Conservation (phyloP, 805 yeast species). For the Huiozyma naganishii region DNA sequence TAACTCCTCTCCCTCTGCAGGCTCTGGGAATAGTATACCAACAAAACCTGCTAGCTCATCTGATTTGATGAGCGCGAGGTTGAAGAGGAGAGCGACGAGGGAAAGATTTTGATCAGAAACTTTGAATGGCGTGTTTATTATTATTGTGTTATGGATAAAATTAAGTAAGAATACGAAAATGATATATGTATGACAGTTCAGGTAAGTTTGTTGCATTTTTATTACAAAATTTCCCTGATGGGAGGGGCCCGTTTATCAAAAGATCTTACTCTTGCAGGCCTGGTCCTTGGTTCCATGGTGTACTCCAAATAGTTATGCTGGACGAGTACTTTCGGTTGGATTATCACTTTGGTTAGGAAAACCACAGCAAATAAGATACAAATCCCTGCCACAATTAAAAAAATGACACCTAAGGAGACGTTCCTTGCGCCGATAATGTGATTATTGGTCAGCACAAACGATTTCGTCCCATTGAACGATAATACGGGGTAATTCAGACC, state of each 20-base stretch:
- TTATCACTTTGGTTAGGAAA: constrained; percentile 68
- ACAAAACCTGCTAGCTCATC: constrained; percentile 8
- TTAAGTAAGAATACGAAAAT: no score
- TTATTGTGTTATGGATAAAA: no score
- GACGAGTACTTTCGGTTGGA: constrained; percentile 65
- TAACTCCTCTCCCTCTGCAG: not conserved
- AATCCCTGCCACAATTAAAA: constrained; percentile 74
- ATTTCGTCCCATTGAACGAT: constrained; percentile 77
- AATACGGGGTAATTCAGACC: constrained; percentile 74
- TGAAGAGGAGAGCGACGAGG: constrained; percentile 16
- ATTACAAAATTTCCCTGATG: no score
- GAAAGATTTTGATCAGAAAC: constrained; percentile 1
- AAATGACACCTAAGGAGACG: constrained; percentile 72
- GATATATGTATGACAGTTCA: no score
- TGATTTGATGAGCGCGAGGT: constrained; percentile 23
- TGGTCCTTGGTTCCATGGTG: not conserved
- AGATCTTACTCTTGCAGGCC: not conserved
- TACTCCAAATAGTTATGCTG: constrained; percentile 55
- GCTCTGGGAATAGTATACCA: not conserved
- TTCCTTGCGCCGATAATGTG: constrained; percentile 82
- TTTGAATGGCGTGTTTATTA: no score
- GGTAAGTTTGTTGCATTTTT: no score
- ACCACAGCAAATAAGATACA: constrained; percentile 58
- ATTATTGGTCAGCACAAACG: constrained; percentile 69
- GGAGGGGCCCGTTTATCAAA: no score